A percentile compares a stretch with the other conserved stretches of the same genome.
phyloP scores from a whole-genome alignment of 2,329 filamentous ascomycete species.

The Rhexocercosporidium sp. region DNA sequence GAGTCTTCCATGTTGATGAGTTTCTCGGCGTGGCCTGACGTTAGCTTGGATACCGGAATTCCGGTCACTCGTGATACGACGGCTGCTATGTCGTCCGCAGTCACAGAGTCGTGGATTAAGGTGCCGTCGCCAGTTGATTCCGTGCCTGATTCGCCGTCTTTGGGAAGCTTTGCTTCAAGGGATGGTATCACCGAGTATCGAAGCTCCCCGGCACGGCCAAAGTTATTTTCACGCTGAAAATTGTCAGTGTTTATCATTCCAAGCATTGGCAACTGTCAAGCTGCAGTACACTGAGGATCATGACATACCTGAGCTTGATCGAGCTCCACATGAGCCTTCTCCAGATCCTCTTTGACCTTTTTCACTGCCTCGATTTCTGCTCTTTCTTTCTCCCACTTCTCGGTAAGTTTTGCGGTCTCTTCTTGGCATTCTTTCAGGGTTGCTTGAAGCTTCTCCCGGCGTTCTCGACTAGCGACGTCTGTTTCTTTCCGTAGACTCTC shows the following conservation, averaged over 20 bases:
- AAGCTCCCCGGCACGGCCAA: slow-evolving; percentile 87
- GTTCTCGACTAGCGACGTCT: slow-evolving; percentile 85
- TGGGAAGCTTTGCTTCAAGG: slow-evolving; percentile 77
- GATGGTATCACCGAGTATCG: slow-evolving; percentile 86
- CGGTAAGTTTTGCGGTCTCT: slow-evolving; percentile 74
- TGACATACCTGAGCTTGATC: slow-evolving; percentile 72
- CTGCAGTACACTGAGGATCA: background rate
- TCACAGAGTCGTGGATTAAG: slow-evolving; percentile 93
- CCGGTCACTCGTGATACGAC: slow-evolving; percentile 92
- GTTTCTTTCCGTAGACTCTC: slow-evolving; percentile 94
- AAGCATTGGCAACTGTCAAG: background rate
- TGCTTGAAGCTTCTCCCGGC: slow-evolving; percentile 82
- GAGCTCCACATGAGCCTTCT: slow-evolving; percentile 82
- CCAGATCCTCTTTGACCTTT: slow-evolving; percentile 84
- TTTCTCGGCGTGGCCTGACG: slow-evolving; percentile 92
- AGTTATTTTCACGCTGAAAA: slow-evolving; percentile 74
- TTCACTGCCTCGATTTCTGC: slow-evolving; percentile 87
- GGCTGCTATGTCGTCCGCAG: slow-evolving; percentile 88
- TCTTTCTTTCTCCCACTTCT: slow-evolving; percentile 90
- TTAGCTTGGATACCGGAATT: slow-evolving; percentile 86
- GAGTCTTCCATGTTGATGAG: slow-evolving; percentile 95
- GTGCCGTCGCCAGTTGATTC: slow-evolving; percentile 47
- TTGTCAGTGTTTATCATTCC: slow-evolving; percentile 15
- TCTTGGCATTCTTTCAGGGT: slow-evolving; percentile 78
- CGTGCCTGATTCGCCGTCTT: slow-evolving; percentile 27